phyloP scores from a whole-genome alignment of 306 rosid genomes.

The Citrullus amarus region DNA sequence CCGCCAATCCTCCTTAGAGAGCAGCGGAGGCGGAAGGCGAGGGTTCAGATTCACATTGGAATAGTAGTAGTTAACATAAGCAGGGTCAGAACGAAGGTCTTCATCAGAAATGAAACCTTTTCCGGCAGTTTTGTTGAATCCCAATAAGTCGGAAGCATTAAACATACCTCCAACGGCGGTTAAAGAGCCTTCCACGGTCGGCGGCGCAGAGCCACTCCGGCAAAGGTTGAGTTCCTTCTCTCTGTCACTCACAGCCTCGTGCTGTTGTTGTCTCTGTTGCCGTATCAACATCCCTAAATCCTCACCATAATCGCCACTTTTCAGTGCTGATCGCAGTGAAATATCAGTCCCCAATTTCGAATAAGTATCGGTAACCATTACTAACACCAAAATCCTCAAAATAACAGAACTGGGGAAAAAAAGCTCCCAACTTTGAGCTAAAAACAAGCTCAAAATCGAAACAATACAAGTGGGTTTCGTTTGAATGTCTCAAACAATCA shows the following conservation, averaged over 20 bases:
- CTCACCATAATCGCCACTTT: conserved; percentile 36
- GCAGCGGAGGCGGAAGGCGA: conserved; percentile 37
- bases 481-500: background rate
- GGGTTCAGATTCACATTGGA: conserved; percentile 43
- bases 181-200: conserved; percentile 75
- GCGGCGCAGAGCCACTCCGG: conserved; percentile 94
- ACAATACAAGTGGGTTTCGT: conserved; percentile 9
- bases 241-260: conserved; percentile 35
- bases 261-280: conserved; percentile 29
- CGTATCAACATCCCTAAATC: conserved; percentile 50
- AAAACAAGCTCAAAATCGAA: conserved; percentile 18
- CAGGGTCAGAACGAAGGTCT: conserved; percentile 37
- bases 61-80: conserved; percentile 29
- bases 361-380: conserved; percentile 55
- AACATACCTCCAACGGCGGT: conserved; percentile 50
- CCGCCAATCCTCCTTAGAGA: conserved; percentile 45
- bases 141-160: conserved; percentile 22
- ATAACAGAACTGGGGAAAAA: conserved; percentile 16
- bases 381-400: background rate
- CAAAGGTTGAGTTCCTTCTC: conserved; percentile 55
- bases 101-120: conserved; percentile 25
- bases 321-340: conserved; percentile 59
- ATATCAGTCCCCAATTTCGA: conserved; percentile 62
- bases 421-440: conserved; percentile 29
- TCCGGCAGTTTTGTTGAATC: conserved; percentile 21